Evolutionary conservation across 495 filamentous ascomycete genomes (phyloP), one percentile per base, ranked within the genome.

Genomic region (Neurospora intermedia): DNA sequence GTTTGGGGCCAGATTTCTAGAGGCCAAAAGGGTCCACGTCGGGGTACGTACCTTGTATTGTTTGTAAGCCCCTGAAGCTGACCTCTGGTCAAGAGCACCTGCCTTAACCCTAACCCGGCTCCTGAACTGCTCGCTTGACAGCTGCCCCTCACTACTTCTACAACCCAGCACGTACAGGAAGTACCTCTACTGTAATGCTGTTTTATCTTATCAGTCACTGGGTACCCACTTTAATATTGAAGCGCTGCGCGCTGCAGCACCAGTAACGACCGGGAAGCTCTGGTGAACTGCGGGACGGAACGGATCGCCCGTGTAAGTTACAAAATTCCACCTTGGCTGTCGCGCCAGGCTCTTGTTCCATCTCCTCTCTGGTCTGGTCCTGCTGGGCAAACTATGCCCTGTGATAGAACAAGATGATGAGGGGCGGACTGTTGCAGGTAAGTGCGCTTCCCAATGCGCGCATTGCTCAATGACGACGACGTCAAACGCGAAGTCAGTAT

Each of bases 341-440:
- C 23, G 54, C 54, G 54, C 54, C 54, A 62, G 20, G 20, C 54
- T 62, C 23, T 31, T 62, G 54, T 62, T 31, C 54, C 16, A 27
- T 59, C 23, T 62, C 48, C 54, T 62, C 27, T 62, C 69, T 73
- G 62, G 27, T 48, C 69, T 73, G 62, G 27, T 48, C 69, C 69
- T 38, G 20, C 38, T n/a, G 48, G 69, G 46, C 70, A 70, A 73
- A 77, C 76, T 70, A 81, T 81, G 79, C 77, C 74, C 74, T 45
- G 45, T 48, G 20, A 69, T 27, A 43, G 69, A 71, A 72, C 70
- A 77, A 42, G 43, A 81, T 81, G 77, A 80, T 81, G 71, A 75
- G 80, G 73, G 76, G 78, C 43, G 76, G 78, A 75, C n/a, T 80
- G 76, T 80, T 78, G 77, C 77, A 81, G 75, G 79, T 80, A 71